These are phyloP conservation scores for Podaxis sp. DNA, from an alignment of 768 basidiomycete species.

Conservation along the genomic window DNA sequence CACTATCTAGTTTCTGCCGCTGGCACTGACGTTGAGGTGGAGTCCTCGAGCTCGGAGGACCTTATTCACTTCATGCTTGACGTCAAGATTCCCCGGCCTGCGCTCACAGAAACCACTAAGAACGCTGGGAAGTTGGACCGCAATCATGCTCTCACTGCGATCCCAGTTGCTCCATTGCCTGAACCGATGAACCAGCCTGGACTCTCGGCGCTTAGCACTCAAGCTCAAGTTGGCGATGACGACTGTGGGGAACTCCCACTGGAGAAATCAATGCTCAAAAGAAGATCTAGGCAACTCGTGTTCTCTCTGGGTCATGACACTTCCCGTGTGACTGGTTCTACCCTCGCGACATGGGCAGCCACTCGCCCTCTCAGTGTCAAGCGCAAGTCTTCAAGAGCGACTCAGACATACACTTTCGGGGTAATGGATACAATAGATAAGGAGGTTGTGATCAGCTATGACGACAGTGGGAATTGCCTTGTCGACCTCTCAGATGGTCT, in stretches of 20 bases:
- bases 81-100: constrained; percentile 22
- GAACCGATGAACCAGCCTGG: not conserved
- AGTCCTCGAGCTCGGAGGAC: constrained; percentile 19
- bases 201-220: not conserved
- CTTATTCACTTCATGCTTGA: constrained; percentile 16
- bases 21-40: constrained; percentile 11
- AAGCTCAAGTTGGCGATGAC: not conserved
- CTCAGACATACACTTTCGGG: constrained; percentile 21
- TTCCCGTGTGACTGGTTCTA: not conserved
- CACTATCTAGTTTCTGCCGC: not conserved
- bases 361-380: constrained; percentile 44
- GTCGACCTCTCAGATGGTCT: constrained; percentile 2
- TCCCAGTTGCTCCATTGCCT: constrained; percentile 23
- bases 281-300: constrained; percentile 1
- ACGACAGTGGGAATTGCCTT: constrained; percentile 6
- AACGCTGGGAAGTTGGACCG: not conserved
- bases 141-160: constrained; percentile 37
- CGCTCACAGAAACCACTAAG: constrained; percentile 24
- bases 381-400: constrained; percentile 26
- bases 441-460: constrained; percentile 43
- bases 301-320: constrained; percentile 11
- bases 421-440: constrained; percentile 39
- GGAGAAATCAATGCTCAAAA: not conserved
- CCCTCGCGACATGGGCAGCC: not conserved
- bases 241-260: not conserved